Evolutionary conservation across 2,329 filamentous ascomycete species (phyloP).

Genomic region (Diplodia scrobiculata): DNA sequence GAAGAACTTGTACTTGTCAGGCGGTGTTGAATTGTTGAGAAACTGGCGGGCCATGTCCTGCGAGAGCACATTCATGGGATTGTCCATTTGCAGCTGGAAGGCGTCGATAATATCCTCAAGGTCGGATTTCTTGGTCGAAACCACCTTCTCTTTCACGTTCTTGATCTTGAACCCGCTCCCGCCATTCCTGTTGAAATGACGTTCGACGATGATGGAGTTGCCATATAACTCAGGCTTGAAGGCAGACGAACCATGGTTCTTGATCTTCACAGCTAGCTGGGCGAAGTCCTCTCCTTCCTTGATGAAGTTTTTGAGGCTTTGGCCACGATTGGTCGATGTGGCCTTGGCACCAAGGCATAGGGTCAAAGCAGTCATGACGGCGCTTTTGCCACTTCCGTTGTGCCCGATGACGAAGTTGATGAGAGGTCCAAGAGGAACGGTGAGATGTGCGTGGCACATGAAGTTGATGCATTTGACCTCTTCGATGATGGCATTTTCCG

Average conservation of each 20-base stretch:
- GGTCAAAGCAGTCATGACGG: slow-evolving; percentile 87
- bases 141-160: slow-evolving; percentile 65
- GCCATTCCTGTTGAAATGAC: slow-evolving; percentile 76
- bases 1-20: slow-evolving; percentile 95
- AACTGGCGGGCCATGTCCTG: slow-evolving; percentile 96
- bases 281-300: slow-evolving; percentile 63
- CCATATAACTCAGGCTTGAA: slow-evolving; percentile 84
- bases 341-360: slow-evolving; percentile 95
- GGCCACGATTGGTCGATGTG: slow-evolving; percentile 86
- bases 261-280: slow-evolving; percentile 68
- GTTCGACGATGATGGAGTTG: slow-evolving; percentile 83
- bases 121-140: slow-evolving; percentile 82
- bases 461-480: slow-evolving; percentile 87
- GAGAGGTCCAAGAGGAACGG: slow-evolving; percentile 82
- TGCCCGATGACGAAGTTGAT: slow-evolving; percentile 99
- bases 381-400: slow-evolving; percentile 97
- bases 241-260: slow-evolving; percentile 82
- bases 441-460: slow-evolving; percentile 87
- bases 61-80: slow-evolving; percentile 91
- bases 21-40: slow-evolving; percentile 76
- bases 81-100: slow-evolving; percentile 91
- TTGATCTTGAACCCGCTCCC: slow-evolving; percentile 86
- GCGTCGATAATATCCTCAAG: slow-evolving; percentile 92
- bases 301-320: slow-evolving; percentile 83
- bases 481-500: slow-evolving; percentile 85